Evolutionary conservation across 106 monocot species (phyloP), one percentile per base, ranked within the genome.

Genomic region (Ottelia alismoides): DNA sequence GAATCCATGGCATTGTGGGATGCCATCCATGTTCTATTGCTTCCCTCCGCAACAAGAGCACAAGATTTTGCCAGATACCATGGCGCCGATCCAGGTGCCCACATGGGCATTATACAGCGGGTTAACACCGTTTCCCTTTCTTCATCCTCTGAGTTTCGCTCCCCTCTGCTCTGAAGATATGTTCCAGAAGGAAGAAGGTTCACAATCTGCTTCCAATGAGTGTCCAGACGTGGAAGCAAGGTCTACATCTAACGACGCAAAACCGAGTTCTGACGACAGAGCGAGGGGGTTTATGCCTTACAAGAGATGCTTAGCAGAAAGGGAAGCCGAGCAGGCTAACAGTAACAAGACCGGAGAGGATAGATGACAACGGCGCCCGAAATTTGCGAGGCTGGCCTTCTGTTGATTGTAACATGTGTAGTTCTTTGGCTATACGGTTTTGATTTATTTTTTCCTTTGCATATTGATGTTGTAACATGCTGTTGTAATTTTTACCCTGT

Each of bases 21-120:
- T 65, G 44, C 72, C 58, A 0, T 56, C 72, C 19, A 53, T 76
- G 58, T 51, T 72, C 11, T 72, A 63, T 51, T 61, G 52, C 51
- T 14, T 65, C 56, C 74, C 54, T 11, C 55, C 54, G 11, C 35
- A 49, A 21, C 60, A 70, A 12, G 58, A 79, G 30, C 12, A 0
- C 5, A 19, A 35, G 22, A 50, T 57, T 31, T 10, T 45, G 20
- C 10, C 4, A 12, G 56, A 66, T 31, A 25, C 7, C 46, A 11
- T 71, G 25, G 22, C 27, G 2, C 23, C 35, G 21, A 4, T 27
- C 2, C 60, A 67, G 54, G 20, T 68, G 11, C 74, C 73, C 51
- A 55, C 21, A 67, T 74, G 70, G 68, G 2, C 58, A 11, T 70
- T 44, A 11, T 63, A 49, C 56, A 65, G 77, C 17, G 24, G 30